Percentiles rank a stretch among this genome's conserved stretches.
phyloP scores from a whole-genome alignment of 805 yeast genomes.

The Myxozyma geophila region DNA sequence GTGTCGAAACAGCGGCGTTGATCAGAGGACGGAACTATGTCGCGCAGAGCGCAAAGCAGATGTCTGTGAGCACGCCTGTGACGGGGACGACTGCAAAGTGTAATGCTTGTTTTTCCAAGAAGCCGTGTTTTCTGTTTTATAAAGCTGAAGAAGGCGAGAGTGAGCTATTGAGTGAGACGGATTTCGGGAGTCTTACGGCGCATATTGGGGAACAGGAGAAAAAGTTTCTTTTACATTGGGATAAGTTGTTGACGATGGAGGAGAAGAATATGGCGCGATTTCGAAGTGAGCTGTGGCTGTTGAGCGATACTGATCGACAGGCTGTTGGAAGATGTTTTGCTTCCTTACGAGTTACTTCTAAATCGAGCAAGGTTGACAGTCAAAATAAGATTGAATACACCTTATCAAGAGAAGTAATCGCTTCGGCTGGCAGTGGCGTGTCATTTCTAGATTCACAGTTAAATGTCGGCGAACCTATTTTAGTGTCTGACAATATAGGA shows the following conservation, averaged over 20 bases:
- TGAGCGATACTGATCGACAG: constrained; percentile 64
- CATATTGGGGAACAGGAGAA: constrained; percentile 57
- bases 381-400: constrained; percentile 15
- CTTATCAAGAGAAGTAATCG: constrained; percentile 17
- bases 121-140: constrained; percentile 47
- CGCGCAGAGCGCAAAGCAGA: constrained; percentile 59
- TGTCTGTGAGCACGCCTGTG: constrained; percentile 21
- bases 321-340: constrained; percentile 59
- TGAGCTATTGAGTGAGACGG: constrained; percentile 25
- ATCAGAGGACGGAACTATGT: constrained; percentile 73
- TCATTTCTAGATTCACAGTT: constrained; percentile 54
- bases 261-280: constrained; percentile 59
- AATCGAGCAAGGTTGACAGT: not conserved
- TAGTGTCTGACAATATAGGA: constrained; percentile 79
- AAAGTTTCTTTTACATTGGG: constrained; percentile 74
- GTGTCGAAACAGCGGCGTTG: constrained; percentile 65
- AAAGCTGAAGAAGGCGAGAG: constrained; percentile 58
- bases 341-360: constrained; percentile 52
- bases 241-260: constrained; percentile 70
- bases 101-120: constrained; percentile 38
- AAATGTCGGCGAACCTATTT: constrained; percentile 61
- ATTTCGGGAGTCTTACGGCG: constrained; percentile 54
- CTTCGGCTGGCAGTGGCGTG: not conserved
- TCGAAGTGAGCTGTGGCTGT: constrained; percentile 71
- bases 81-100: constrained; percentile 30